These are phyloP conservation scores for Populus hybrid DNA, from an alignment of 441 rosid genomes.

Conservation along the genomic window DNA sequence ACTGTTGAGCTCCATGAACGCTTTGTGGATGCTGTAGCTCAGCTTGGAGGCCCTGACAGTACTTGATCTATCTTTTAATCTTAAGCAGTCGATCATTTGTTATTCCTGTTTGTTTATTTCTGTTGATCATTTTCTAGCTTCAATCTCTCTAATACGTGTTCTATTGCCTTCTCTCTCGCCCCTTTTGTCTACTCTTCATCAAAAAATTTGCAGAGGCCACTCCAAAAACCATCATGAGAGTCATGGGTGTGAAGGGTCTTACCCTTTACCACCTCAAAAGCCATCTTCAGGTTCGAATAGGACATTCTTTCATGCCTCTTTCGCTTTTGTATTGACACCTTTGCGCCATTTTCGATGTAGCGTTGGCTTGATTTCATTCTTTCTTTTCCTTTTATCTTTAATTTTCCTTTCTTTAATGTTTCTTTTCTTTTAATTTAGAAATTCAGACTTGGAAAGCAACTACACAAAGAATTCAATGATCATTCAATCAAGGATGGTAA, in stretches of 20 bases:
- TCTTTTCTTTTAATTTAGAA: no score
- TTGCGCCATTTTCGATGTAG: no score
- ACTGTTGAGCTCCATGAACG: slow-evolving; percentile 98
- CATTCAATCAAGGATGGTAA: no score
- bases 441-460: no score
- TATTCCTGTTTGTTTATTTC: not conserved
- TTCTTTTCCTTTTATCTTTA: no score
- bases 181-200: not conserved
- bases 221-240: slow-evolving; percentile 36
- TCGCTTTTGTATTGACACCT: no score
- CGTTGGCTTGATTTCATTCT: no score
- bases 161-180: not conserved
- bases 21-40: slow-evolving; percentile 95
- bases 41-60: slow-evolving; percentile 99
- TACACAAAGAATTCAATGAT: no score
- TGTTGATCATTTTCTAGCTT: not conserved
- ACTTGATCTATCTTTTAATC: slow-evolving; percentile 6
- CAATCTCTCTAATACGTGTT: not conserved
- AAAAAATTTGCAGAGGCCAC: slow-evolving; percentile 70
- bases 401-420: no score
- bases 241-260: slow-evolving; percentile 99
- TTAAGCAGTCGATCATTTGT: not conserved
- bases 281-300: no score
- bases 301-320: no score
- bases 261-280: slow-evolving; percentile 99